Conservation (phyloP, 495 filamentous ascomycete genomes). For the Penicillium daleae region DNA sequence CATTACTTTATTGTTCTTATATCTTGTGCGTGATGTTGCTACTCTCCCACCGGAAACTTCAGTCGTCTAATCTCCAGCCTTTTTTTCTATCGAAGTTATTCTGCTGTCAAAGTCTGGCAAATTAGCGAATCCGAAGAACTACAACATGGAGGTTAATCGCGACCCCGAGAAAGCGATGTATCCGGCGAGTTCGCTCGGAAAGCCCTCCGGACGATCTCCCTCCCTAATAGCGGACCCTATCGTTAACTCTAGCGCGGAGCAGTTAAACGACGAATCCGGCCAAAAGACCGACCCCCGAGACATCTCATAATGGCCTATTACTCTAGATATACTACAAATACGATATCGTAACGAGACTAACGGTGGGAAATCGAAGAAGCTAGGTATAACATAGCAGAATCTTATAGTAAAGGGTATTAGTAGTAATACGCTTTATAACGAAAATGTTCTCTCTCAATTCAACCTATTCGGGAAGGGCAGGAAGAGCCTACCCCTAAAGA, state of each 20-base stretch:
- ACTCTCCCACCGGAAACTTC: background rate
- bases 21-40: background rate
- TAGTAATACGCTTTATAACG: constrained; percentile 44
- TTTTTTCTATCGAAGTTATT: background rate
- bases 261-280: constrained; percentile 14
- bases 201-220: constrained; percentile 14
- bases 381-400: constrained; percentile 58
- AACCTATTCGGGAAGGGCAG: constrained; percentile 40
- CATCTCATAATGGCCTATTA: constrained; percentile 14
- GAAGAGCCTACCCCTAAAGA: constrained; percentile 32
- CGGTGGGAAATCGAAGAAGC: constrained; percentile 26
- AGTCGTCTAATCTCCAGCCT: background rate
- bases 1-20: background rate
- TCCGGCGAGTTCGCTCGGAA: constrained; percentile 12
- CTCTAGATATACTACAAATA: constrained; percentile 17
- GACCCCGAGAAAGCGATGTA: constrained; percentile 9
- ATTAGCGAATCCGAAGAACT: background rate
- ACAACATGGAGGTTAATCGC: background rate
- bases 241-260: constrained; percentile 13
- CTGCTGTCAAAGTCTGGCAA: background rate
- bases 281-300: constrained; percentile 15
- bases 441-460: constrained; percentile 55
- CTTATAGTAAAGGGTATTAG: constrained; percentile 39
- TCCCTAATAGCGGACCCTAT: constrained; percentile 14
- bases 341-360: constrained; percentile 6